Conservation (phyloP, 2,329 filamentous ascomycete genomes). For the Claviceps cyperi region DNA sequence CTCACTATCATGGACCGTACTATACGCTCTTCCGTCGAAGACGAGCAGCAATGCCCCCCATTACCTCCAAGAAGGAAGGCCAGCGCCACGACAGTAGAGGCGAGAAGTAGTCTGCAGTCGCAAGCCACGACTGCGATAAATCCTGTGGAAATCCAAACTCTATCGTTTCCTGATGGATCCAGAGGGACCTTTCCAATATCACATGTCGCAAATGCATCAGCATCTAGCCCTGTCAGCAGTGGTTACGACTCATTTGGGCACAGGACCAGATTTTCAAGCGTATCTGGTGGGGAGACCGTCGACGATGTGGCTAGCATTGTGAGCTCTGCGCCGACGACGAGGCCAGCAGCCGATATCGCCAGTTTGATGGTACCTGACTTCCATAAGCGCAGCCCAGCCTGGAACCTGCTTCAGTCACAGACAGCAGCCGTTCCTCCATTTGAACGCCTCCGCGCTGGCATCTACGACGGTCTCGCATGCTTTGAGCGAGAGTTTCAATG, state of each 20-base stretch:
- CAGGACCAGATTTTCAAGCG: conserved; percentile 16
- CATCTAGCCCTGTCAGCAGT: conserved; percentile 25
- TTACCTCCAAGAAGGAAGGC: conserved; percentile 37
- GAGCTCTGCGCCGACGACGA: conserved; percentile 51
- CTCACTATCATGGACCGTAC: conserved; percentile 16
- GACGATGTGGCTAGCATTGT: conserved; percentile 52
- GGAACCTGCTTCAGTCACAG: conserved; percentile 51
- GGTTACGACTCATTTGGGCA: conserved; percentile 25
- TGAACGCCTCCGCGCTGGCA: conserved; percentile 31
- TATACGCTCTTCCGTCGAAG: conserved; percentile 11
- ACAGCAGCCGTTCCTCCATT: conserved; percentile 46
- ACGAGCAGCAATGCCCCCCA: conserved; percentile 36
- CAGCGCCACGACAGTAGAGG: conserved; percentile 20
- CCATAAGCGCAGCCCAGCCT: conserved; percentile 50
- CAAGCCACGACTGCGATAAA: conserved; percentile 77
- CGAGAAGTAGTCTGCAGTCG: conserved; percentile 31
- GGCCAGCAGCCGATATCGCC: conserved; percentile 56
- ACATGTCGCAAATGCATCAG: conserved; percentile 15
- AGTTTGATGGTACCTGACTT: conserved; percentile 66
- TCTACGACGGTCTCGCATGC: conserved; percentile 42
- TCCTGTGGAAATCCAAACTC: conserved; percentile 63
- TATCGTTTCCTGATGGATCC: conserved; percentile 56
- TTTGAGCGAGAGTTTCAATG: conserved; percentile 70
- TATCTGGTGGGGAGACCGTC: conserved; percentile 27
- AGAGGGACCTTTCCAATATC: conserved; percentile 45